phyloP scores from a whole-genome alignment of 495 filamentous ascomycete species.

The Penicillium canescens region DNA sequence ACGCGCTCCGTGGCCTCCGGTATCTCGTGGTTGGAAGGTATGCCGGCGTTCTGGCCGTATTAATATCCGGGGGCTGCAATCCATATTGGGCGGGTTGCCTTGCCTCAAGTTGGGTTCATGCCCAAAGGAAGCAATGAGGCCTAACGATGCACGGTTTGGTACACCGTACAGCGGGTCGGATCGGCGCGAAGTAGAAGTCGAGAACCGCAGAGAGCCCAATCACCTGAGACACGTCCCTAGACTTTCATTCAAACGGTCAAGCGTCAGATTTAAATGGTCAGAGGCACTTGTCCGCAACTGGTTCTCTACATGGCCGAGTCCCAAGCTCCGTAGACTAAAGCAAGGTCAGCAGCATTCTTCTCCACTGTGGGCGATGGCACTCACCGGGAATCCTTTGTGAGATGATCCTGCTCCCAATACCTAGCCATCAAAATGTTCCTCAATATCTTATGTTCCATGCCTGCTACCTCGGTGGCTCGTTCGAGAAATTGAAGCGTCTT shows the following conservation, averaged over 20 bases:
- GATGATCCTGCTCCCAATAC: slow-evolving; percentile 54
- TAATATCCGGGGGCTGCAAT: slow-evolving; percentile 3
- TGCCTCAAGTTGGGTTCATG: slow-evolving; percentile 17
- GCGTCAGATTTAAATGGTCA: slow-evolving; percentile 63
- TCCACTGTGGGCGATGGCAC: slow-evolving; percentile 13
- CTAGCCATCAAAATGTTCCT: slow-evolving; percentile 68
- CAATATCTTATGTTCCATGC: slow-evolving; percentile 79
- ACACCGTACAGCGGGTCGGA: slow-evolving; percentile 23
- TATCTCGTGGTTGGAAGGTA: background rate
- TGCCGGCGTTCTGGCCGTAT: background rate
- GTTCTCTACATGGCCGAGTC: slow-evolving; percentile 26
- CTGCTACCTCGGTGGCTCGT: slow-evolving; percentile 61
- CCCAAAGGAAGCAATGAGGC: slow-evolving; percentile 26
- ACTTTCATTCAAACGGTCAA: slow-evolving; percentile 71
- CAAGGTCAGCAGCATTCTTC: slow-evolving; percentile 18
- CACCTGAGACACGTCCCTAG: slow-evolving; percentile 68
- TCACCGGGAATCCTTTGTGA: slow-evolving; percentile 39
- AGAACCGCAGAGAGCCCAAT: slow-evolving; percentile 15
- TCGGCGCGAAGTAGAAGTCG: slow-evolving; percentile 8
- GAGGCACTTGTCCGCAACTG: slow-evolving; percentile 39
- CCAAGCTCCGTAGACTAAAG: slow-evolving; percentile 32
- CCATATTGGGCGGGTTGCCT: slow-evolving; percentile 18
- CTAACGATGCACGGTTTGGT: slow-evolving; percentile 20
- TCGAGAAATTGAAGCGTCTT: slow-evolving; percentile 80
- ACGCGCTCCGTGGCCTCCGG: background rate